Evolutionary conservation across 768 basidiomycete species (phyloP), one percentile per base, ranked within the genome.

Genomic region (Pholiota molesta): DNA sequence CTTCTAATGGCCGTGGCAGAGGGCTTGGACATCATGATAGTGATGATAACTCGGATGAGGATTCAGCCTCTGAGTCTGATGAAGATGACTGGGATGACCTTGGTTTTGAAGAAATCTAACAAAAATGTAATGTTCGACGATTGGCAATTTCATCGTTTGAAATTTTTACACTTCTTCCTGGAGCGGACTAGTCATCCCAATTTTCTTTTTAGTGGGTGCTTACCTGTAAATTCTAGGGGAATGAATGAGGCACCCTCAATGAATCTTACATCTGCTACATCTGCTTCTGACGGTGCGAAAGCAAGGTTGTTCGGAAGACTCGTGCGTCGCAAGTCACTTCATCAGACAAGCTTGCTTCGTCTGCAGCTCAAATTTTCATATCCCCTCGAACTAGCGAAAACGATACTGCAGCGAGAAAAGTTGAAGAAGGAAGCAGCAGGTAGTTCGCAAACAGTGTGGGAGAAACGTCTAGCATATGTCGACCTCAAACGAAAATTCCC

Each of bases 241-340:
- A 99, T 73, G 96, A 98, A 77, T 83, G 90, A 19, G 95, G 97
- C 73, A 89, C 88, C 52, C 83, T 83, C 66, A 94, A 93, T 58
- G 95, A 97, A 68, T 96, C 96, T 0, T 99, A 98, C 65, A 91
- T 98, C 49, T 99, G 97, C 76, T 99, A 98, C 65, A 91, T 98
- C 49, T 99, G 97, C 76, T 99, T 99, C 83, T 87, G 97, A 39
- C 85, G 95, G 62, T 89, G 96, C 58, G 97, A 99, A 73, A 89
- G 91, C 74, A 99, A 99, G 73, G 88, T 92, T 4, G 85, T 94
- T 49, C 88, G 97, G 64, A 99, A 99, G 78, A 98, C 97, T 10
- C 88, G 97, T 7, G 90, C 95, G 14, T 91, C 91, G 1, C 96
- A 99, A 70, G 88, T 88, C 11, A 90, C 91, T 1, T 94, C 89